Evolutionary conservation across 2,329 filamentous ascomycete genomes (phyloP).

Genomic region (Cucurbitaria berberidis): DNA sequence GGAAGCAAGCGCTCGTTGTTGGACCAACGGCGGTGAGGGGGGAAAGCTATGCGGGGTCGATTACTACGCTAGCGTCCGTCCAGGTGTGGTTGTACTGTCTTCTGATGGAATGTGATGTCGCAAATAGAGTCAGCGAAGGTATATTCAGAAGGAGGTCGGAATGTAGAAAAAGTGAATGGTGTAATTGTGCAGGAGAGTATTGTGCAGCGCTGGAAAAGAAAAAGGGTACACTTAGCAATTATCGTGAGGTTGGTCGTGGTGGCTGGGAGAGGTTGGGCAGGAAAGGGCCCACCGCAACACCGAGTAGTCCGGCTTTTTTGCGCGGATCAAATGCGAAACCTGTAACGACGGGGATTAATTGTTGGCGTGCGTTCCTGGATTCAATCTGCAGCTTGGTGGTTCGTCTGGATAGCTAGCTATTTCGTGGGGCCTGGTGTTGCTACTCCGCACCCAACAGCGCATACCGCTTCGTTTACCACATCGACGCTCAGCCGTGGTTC

Average conservation of each 20-base stretch:
- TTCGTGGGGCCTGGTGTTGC: conserved; percentile 1
- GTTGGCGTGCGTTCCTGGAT: no score
- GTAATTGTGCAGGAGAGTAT: conserved; percentile 20
- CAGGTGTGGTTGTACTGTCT: neutral
- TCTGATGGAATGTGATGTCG: conserved; percentile 3
- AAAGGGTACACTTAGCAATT: conserved; percentile 39
- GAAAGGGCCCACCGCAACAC: conserved; percentile 13
- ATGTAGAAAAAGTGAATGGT: conserved; percentile 9
- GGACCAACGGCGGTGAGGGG: conserved; percentile 24
- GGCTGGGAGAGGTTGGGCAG: conserved; percentile 26
- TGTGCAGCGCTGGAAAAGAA: conserved; percentile 31
- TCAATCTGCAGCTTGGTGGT: no score
- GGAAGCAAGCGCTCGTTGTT: neutral
- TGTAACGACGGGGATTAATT: neutral
- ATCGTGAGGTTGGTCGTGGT: conserved; percentile 32
- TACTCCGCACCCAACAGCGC: conserved; percentile 1
- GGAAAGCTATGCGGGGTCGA: conserved; percentile 22
- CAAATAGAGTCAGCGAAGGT: conserved; percentile 18
- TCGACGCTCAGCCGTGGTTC: conserved; percentile 11
- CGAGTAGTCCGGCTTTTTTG: conserved; percentile 7
- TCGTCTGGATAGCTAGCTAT: neutral
- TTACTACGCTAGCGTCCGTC: conserved; percentile 20
- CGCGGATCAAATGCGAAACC: conserved; percentile 5
- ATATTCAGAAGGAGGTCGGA: neutral
- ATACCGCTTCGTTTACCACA: conserved; percentile 12